Percentiles rank a stretch among this genome's conserved stretches.
phyloP scores from a whole-genome alignment of 2,329 filamentous ascomycete genomes.

The Coniochaeta pulveracea region DNA sequence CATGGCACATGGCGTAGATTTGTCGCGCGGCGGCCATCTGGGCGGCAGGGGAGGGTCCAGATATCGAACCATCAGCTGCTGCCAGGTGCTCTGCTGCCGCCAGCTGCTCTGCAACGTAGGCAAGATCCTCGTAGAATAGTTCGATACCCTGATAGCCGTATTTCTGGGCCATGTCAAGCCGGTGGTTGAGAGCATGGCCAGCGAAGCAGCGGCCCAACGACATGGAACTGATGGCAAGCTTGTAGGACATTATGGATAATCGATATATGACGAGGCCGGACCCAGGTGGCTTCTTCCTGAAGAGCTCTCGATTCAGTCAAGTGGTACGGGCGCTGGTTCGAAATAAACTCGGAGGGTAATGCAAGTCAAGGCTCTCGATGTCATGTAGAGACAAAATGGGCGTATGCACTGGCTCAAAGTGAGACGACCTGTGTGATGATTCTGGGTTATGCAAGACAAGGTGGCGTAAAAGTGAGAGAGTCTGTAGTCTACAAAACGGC shows the following conservation, averaged over 20 bases:
- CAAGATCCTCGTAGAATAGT: slow-evolving; percentile 67
- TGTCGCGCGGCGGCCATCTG: slow-evolving; percentile 42
- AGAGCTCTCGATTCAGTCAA: no score
- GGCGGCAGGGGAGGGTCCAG: slow-evolving; percentile 10
- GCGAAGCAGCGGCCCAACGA: slow-evolving; percentile 60
- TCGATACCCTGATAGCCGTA: slow-evolving; percentile 62
- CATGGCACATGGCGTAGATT: slow-evolving; percentile 45
- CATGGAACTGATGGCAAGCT: slow-evolving; percentile 44
- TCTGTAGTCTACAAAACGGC: no score
- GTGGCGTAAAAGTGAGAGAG: no score
- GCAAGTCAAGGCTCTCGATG: no score
- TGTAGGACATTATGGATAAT: not conserved
- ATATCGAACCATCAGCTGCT: slow-evolving; percentile 1
- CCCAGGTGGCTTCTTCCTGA: no score
- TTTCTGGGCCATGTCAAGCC: slow-evolving; percentile 54
- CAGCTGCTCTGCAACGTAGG: slow-evolving; percentile 37
- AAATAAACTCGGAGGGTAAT: no score
- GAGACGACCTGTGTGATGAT: no score
- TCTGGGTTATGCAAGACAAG: slow-evolving; percentile 5
- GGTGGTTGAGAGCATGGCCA: slow-evolving; percentile 54
- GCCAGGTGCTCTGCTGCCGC: no score
- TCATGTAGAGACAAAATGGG: no score
- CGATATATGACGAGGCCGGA: no score
- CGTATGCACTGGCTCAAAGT: no score
- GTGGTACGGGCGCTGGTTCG: no score